These are phyloP conservation scores for Coemansia sp. DNA, from an alignment of 192 early-diverging fungal species.

Conservation along the genomic window DNA sequence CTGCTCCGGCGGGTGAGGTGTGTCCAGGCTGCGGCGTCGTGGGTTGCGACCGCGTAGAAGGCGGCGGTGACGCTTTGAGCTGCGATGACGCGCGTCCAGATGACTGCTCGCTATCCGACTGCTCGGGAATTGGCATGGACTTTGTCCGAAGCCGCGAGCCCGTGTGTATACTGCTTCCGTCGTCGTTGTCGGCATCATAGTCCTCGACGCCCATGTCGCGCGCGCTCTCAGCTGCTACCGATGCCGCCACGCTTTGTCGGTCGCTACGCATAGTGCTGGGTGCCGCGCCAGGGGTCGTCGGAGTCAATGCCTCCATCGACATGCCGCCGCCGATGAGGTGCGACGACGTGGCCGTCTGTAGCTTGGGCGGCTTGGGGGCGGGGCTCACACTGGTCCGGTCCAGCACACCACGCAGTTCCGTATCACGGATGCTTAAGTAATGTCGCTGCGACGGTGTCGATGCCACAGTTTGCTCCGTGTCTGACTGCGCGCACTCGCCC, in stretches of 20 bases:
- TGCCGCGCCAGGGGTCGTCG: constrained; percentile 15
- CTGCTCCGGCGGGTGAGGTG: background rate
- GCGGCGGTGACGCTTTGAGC: background rate
- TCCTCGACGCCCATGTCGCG: background rate
- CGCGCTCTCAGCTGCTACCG: constrained; percentile 32
- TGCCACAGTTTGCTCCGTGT: constrained; percentile 32
- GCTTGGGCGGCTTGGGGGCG: constrained; percentile 31
- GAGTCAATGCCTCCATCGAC: constrained; percentile 38
- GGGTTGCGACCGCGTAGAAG: constrained; percentile 10
- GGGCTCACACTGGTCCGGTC: constrained; percentile 50
- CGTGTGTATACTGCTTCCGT: background rate
- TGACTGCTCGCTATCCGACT: background rate
- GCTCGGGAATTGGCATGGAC: constrained; percentile 11
- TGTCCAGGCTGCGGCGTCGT: constrained; percentile 10
- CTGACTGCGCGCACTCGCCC: constrained; percentile 24
- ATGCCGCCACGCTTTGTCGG: constrained; percentile 36
- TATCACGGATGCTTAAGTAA: constrained; percentile 48
- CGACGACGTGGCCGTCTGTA: constrained; percentile 9
- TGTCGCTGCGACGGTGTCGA: constrained; percentile 31
- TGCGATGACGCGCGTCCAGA: background rate
- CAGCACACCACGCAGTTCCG: constrained; percentile 46
- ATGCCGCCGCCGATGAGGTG: constrained; percentile 43
- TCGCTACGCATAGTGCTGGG: constrained; percentile 34
- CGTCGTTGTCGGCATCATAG: background rate
- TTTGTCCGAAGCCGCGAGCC: constrained; percentile 8